These are phyloP conservation scores for Phytomonas sp. DNA, from an alignment of 208 protist genomes.

Conservation along the genomic window DNA sequence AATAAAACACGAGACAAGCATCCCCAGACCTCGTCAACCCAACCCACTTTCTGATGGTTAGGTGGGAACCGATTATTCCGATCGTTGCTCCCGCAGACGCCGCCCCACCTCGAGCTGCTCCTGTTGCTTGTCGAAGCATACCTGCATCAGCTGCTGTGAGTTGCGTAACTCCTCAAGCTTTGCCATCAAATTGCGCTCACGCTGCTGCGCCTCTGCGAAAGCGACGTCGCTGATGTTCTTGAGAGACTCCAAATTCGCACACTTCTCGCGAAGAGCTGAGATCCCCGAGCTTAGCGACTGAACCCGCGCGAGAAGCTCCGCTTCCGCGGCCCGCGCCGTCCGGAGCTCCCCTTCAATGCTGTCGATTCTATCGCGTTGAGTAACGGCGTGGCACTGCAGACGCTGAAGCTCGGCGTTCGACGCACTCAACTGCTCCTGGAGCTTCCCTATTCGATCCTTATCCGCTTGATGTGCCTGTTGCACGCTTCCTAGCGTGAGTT, in stretches of 20 bases:
- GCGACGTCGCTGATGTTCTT: conserved; percentile 67
- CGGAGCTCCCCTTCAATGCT: conserved; percentile 40
- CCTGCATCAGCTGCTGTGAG: conserved; percentile 78
- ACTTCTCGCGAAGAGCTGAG: conserved; percentile 64
- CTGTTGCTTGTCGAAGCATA: conserved; percentile 88
- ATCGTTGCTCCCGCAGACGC: conserved; percentile 45
- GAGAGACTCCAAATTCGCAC: conserved; percentile 77
- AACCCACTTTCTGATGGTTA: conserved; percentile 7
- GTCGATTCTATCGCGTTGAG: conserved; percentile 21
- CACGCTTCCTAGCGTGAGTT: conserved; percentile 17
- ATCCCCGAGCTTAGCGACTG: conserved; percentile 53
- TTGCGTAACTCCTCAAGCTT: conserved; percentile 77
- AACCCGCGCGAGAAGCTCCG: conserved; percentile 38
- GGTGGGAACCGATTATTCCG: conserved; percentile 6
- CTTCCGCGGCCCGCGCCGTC: conserved; percentile 34
- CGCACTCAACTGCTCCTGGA: conserved; percentile 24
- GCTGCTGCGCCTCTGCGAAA: conserved; percentile 50
- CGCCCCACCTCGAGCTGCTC: conserved; percentile 73
- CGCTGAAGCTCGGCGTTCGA: conserved; percentile 23
- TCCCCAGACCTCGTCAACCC: no score
- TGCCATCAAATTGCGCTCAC: conserved; percentile 57
- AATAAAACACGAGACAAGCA: background rate
- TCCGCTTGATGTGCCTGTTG: conserved; percentile 22
- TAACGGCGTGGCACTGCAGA: conserved; percentile 31
- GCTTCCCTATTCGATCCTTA: conserved; percentile 25